phyloP scores from a whole-genome alignment of 176 grass and related monocot species.

The Triticum timopheevii region DNA sequence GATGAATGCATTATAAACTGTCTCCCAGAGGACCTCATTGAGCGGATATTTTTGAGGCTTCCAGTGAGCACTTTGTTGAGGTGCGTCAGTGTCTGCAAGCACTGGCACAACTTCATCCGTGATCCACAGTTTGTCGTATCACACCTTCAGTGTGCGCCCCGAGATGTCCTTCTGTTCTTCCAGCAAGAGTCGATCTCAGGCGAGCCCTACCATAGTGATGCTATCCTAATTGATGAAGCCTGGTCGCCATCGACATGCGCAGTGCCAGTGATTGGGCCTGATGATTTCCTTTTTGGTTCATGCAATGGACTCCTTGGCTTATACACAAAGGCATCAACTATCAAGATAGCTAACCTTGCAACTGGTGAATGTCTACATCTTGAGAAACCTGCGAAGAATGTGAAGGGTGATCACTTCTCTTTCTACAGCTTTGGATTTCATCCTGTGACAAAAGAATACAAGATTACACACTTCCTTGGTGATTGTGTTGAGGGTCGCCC shows the following conservation, averaged over 20 bases:
- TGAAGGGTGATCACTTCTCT: slow-evolving; percentile 2
- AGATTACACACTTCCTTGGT: slow-evolving; percentile 27
- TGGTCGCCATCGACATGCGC: not conserved
- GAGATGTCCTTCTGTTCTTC: slow-evolving; percentile 4
- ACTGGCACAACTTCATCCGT: slow-evolving; percentile 15
- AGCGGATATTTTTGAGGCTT: slow-evolving; percentile 23
- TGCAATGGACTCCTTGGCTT: slow-evolving; percentile 21
- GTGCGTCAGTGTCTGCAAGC: slow-evolving; percentile 29
- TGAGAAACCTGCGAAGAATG: slow-evolving; percentile 4
- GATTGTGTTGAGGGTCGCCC: not conserved
- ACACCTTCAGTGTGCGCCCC: not conserved
- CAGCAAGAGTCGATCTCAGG: not conserved
- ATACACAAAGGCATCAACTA: slow-evolving; percentile 1
- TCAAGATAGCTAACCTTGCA: not conserved
- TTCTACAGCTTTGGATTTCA: slow-evolving; percentile 25
- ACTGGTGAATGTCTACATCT: slow-evolving; percentile 15
- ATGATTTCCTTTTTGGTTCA: slow-evolving; percentile 4
- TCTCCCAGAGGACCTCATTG: slow-evolving; percentile 6
- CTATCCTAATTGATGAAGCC: slow-evolving; percentile 10
- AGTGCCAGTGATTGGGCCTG: slow-evolving; percentile 2
- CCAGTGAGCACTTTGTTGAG: slow-evolving; percentile 20
- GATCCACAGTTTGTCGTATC: not conserved
- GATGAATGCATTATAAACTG: not conserved
- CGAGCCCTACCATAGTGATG: slow-evolving; percentile 21
- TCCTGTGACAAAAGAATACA: slow-evolving; percentile 21